phyloP scores from a whole-genome alignment of 805 yeast species.

The Kockiozyma suomiensis region DNA sequence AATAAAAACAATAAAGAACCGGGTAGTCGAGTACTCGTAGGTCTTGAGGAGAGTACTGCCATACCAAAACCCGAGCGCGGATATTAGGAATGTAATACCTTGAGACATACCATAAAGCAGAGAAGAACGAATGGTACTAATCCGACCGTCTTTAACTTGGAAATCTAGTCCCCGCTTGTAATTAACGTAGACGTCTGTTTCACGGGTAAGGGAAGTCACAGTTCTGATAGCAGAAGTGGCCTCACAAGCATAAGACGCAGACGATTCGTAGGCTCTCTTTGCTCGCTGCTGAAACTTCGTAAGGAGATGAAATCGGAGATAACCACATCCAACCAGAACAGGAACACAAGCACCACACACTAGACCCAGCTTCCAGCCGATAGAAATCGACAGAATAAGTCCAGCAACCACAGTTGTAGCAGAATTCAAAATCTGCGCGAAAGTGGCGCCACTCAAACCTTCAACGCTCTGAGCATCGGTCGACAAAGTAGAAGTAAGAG shows the following conservation, averaged over 20 bases:
- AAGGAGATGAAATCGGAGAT: constrained; percentile 44
- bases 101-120: constrained; percentile 44
- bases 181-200: constrained; percentile 42
- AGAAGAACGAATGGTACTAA: constrained; percentile 39
- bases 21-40: constrained; percentile 39
- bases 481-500: constrained; percentile 45
- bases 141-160: constrained; percentile 41
- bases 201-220: constrained; percentile 48
- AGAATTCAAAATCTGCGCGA: constrained; percentile 45
- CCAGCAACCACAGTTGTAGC: constrained; percentile 46
- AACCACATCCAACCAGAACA: constrained; percentile 45
- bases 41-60: constrained; percentile 43
- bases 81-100: constrained; percentile 45
- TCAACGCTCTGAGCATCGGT: constrained; percentile 46
- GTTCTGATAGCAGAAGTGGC: constrained; percentile 47
- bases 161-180: constrained; percentile 40
- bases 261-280: not conserved
- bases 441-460: constrained; percentile 45
- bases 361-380: constrained; percentile 47
- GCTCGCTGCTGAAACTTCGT: constrained; percentile 7
- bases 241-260: constrained; percentile 44
- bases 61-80: constrained; percentile 48
- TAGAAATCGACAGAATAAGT: constrained; percentile 44
- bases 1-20: constrained; percentile 46
- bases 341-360: constrained; percentile 46